Evolutionary conservation across 805 yeast genomes (phyloP).

Genomic region (Suhomyces sp.): DNA sequence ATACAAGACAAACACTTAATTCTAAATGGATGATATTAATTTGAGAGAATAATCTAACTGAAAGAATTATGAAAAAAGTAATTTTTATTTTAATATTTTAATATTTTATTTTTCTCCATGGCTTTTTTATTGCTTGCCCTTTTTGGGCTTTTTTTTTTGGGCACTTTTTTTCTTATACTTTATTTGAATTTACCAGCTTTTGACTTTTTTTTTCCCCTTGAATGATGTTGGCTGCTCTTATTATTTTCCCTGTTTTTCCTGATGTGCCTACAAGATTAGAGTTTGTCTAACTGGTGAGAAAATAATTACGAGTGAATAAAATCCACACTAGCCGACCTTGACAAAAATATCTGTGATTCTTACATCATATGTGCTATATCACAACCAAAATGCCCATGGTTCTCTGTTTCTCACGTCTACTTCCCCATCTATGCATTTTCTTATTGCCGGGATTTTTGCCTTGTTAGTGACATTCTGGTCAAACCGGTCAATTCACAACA

Average conservation of each 20-base stretch:
- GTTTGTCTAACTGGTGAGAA: neutral
- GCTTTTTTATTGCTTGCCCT: neutral
- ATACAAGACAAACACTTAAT: neutral
- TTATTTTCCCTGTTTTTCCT: neutral
- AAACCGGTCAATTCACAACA: neutral
- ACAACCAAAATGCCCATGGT: neutral
- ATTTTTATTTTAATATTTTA: neutral
- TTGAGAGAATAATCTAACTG: constrained; percentile 5
- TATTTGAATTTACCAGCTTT: neutral
- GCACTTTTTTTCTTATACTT: neutral
- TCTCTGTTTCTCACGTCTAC: neutral
- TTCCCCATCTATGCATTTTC: neutral
- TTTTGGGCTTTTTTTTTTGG: neutral
- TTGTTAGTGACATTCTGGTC: neutral
- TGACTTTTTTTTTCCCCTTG: neutral
- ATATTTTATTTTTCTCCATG: neutral
- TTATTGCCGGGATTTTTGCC: neutral
- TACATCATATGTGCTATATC: neutral
- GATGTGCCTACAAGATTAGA: neutral
- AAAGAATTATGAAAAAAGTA: constrained; percentile 6
- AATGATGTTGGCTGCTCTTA: neutral
- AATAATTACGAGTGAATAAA: neutral
- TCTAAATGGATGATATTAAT: constrained; percentile 4
- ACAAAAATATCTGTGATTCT: neutral
- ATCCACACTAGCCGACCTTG: neutral